Conservation (phyloP, 192 early-diverging fungal species). For the Mycoemilia scoparia region DNA sequence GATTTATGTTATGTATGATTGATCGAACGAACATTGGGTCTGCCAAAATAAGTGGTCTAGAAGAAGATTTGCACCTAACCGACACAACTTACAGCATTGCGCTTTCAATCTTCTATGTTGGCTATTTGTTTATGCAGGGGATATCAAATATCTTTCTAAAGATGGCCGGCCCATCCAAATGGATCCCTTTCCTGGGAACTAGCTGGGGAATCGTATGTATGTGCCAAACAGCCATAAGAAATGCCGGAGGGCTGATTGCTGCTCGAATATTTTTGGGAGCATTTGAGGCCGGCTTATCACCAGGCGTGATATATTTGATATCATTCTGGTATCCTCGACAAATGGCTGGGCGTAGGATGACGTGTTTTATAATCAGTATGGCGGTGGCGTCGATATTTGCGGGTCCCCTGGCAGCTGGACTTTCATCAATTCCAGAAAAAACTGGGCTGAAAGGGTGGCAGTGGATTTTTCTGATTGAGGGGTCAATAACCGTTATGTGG, state of each 20-base stretch:
- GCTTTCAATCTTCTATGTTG: conserved; percentile 18
- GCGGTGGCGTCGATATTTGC: conserved; percentile 17
- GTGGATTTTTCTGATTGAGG: conserved; percentile 29
- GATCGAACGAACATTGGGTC: conserved; percentile 25
- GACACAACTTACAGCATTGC: conserved; percentile 28
- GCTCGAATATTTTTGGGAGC: conserved; percentile 21
- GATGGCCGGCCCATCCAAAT: conserved; percentile 14
- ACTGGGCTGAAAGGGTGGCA: conserved; percentile 26
- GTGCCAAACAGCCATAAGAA: conserved; percentile 17
- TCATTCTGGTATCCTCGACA: conserved; percentile 24
- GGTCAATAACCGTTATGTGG: conserved; percentile 13
- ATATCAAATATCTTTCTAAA: conserved; percentile 28
- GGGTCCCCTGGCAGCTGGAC: conserved; percentile 20
- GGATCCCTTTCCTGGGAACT: conserved; percentile 19
- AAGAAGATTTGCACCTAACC: conserved; percentile 17
- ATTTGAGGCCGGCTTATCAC: conserved; percentile 22
- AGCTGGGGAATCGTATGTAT: conserved; percentile 22
- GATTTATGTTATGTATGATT: conserved; percentile 21
- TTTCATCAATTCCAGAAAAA: conserved; percentile 21
- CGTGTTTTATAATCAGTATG: conserved; percentile 20
- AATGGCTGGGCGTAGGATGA: conserved; percentile 9
- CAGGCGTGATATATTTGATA: conserved; percentile 14
- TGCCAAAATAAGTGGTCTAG: conserved; percentile 27
- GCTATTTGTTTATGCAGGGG: conserved; percentile 17
- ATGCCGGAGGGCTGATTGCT: conserved; percentile 14